Percentiles rank a stretch among this genome's conserved stretches.
Evolutionary conservation across 75 land plant species (phyloP).

Genomic region (Pseudotsuga menziesii): DNA sequence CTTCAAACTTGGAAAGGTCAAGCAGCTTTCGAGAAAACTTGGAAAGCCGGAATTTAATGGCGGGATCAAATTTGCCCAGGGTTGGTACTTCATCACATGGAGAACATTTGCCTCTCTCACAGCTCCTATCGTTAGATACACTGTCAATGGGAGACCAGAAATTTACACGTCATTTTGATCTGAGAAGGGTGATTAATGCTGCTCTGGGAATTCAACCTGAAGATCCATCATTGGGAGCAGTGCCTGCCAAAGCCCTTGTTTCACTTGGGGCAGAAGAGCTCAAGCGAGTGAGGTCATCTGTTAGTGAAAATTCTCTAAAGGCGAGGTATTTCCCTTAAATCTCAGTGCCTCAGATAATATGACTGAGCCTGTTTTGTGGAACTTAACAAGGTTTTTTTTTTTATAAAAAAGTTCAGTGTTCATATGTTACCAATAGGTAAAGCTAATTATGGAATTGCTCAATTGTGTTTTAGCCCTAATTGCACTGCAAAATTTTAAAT

Average conservation of each 20-base stretch:
- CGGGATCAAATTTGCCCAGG: slow-evolving; percentile 38
- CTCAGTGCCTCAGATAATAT: neutral
- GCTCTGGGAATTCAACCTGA: slow-evolving; percentile 38
- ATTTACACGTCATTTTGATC: slow-evolving; percentile 35
- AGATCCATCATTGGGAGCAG: slow-evolving; percentile 33
- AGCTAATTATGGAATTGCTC: neutral
- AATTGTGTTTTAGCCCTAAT: neutral
- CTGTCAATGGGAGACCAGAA: slow-evolving; percentile 48
- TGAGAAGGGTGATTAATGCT: slow-evolving; percentile 43
- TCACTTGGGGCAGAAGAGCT: slow-evolving; percentile 54
- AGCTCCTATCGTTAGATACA: slow-evolving; percentile 39
- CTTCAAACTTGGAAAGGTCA: slow-evolving; percentile 53
- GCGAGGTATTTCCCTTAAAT: slow-evolving; percentile 46
- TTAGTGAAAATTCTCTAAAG: slow-evolving; percentile 36
- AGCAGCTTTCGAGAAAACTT: slow-evolving; percentile 61
- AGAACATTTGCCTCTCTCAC: slow-evolving; percentile 35
- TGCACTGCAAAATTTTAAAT: neutral
- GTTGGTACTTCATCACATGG: slow-evolving; percentile 25
- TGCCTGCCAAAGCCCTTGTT: slow-evolving; percentile 43
- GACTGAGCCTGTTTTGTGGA: neutral
- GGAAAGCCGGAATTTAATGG: slow-evolving; percentile 37
- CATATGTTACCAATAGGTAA: neutral
- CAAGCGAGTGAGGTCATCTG: slow-evolving; percentile 39
- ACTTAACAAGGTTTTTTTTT: neutral
- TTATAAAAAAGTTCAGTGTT: neutral